Evolutionary conservation across 2,329 filamentous ascomycete genomes (phyloP), one percentile per base, ranked within the genome.

Genomic region (Alternaria arborescens): DNA sequence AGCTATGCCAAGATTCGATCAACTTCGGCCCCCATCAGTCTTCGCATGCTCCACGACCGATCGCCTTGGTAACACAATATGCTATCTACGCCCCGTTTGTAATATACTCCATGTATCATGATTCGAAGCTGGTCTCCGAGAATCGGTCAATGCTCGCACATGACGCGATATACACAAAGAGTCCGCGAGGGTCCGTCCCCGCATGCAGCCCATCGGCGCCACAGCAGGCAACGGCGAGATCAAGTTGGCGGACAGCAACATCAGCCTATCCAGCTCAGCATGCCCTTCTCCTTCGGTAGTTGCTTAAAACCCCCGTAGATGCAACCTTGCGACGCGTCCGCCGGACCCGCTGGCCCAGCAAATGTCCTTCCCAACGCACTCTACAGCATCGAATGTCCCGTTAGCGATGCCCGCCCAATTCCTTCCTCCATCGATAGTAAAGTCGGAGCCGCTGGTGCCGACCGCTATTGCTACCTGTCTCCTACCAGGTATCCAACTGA

Each of bases 261-360:
- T 12, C 5, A 12, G 38, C 38, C 32, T 36, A 36, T 36, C 11
- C 32, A 36, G 32, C 32, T 14, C 11, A 14, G 12, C 12, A 12
- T 12, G 20, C 4, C 4, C 4, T 41, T 3, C 11, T 10, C 10
- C 18, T 11, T 41, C n/a, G 8, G 4, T 12, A 41, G 20, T 48
- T 18, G 14, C 14, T 44, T 26, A 53, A 3, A 51, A 38, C 7
- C 26, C 41, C 8, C 20, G 34, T 34, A 60, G 26, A 24, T 38
- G 38, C 47, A 74, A 47, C 5, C 60, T 57, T 8, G 64, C 71
- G 20, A 74, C 68, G 30, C 68, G 58, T 8, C 72, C 72, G 18
- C 58, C 47, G 2, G 69, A 66, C 12, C 72, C 72, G 10, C 69
- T 71, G 4, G 72, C 71, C 71, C 72, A 75, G 47, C 72, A 75